Base-by-base conservation (phyloP, 2,329 filamentous ascomycete genomes). In the Exophiala viscosa region DNA sequence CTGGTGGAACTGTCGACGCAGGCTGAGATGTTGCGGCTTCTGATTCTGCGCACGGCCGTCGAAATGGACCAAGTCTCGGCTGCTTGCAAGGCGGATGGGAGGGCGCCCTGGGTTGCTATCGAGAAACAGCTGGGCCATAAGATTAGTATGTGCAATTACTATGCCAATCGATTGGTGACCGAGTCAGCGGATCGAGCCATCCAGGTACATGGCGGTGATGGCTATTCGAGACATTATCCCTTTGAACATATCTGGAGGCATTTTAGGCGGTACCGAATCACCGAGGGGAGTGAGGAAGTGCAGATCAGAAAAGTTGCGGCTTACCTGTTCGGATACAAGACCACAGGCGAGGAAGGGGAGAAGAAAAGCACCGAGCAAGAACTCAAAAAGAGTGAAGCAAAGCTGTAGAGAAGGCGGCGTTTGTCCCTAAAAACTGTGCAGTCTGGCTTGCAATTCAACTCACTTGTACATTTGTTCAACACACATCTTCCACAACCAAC, bases 401-500 rank as follows among this genome's bases (percentile, higher is more conserved):
- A 56, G 34, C 46, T 59, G 56, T 59, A 28, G 23, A 28, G 23
- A 2, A 28, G 20, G 28, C 13, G 9, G 38, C 17, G 2, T 14
- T 40, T 6, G 17, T 40, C 14, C 20, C 3, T 20, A 14, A 9
- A 20, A 2, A 18, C 5, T 15, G 8, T 20, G 38, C 4, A 5
- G 20, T 8, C 20, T 3, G 13, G 40, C 18, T 42, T 38, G 7
- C 13, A 9, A 14, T 38, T 3, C 20, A 31, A 13, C 11, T 18
- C 18, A 3, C 9, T 4, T 36, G n/a, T 39, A 15, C n/a, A n/a
- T 3, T 36, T 7, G 9, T 34, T 60, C 66, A 90, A 66, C 88
- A 92, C 18, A 90, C 76, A 70, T 91, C 84, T 71, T 91, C 87
- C 47, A 87, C 75, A 64, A 84, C 75, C 50, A 81, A 69, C 4